Evolutionary conservation across 345 rosid species (phyloP).

Genomic region (Bruguiera parviflora): DNA sequence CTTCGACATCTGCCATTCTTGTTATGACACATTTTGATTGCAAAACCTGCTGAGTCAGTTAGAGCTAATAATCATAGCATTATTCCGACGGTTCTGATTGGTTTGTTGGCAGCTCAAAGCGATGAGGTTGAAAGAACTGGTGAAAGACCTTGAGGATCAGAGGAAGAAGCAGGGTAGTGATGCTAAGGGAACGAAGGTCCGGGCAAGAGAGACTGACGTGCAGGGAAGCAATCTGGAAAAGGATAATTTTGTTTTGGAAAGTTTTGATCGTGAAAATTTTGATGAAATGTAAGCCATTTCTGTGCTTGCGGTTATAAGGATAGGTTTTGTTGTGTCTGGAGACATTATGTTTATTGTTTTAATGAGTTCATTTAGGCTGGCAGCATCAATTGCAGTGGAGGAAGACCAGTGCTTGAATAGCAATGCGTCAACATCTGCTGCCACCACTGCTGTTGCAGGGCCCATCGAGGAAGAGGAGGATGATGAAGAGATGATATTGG

Average conservation of each 20-base stretch:
- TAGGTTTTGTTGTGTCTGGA: conserved; percentile 8
- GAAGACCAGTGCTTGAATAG: conserved; percentile 32
- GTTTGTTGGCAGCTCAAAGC: conserved; percentile 52
- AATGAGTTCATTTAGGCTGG: conserved; percentile 51
- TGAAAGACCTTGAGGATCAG: conserved; percentile 65
- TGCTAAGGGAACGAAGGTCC: conserved; percentile 46
- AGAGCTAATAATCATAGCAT: too few species aligned
- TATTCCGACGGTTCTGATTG: neutral
- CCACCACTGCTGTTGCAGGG: conserved; percentile 29
- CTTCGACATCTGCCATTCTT: neutral
- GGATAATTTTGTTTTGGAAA: conserved; percentile 13
- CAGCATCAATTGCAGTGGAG: conserved; percentile 65
- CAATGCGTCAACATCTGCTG: conserved; percentile 44
- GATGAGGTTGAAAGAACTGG: conserved; percentile 73
- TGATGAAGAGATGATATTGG: conserved; percentile 47
- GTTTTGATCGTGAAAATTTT: conserved; percentile 40
- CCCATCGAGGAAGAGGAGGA: conserved; percentile 25
- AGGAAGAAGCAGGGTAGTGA: conserved; percentile 38
- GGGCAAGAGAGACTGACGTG: conserved; percentile 18
- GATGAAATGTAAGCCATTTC: conserved; percentile 59
- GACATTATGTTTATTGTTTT: conserved; percentile 17
- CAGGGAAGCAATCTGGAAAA: conserved; percentile 19
- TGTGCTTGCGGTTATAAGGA: conserved; percentile 5
- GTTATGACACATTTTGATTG: too few species aligned
- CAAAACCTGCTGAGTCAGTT: too few species aligned